Base-by-base conservation (phyloP, 2,329 filamentous ascomycete genomes). In the Cytospora schulzeri region DNA sequence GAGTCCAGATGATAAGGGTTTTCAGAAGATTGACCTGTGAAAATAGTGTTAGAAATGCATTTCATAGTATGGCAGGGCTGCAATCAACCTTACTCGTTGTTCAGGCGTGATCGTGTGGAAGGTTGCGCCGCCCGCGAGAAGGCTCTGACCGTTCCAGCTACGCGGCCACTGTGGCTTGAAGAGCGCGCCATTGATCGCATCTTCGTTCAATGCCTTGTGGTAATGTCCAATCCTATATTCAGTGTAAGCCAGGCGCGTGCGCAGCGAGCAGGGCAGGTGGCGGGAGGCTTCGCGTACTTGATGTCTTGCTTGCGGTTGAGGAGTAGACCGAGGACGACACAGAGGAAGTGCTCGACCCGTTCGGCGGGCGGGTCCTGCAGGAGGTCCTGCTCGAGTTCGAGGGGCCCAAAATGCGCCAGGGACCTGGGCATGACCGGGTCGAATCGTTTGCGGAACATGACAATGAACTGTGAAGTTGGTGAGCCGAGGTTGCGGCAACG, bases 251-350 rank as follows among this genome's bases (percentile, higher is more conserved):
- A 38, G 24, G 64, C 50, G 55, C 60, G 60, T 38, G 38, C 38
- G 50, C 52, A 45, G 50, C n/a, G n/a, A n/a, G n/a, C 53, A 33
- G 60, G 51, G 55, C 29, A 35, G 38, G 31, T 26, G 15, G 31
- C n/a, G 15, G 33, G 35, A 61, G 38, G 38, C 14, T 48, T 63
- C 35, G 54, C 92, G 78, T 86, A 98, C 95, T 99, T 97, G 75
- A 98, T 91, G 79, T 97, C 93, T 76, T 99, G 97, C 83, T 99
- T 98, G 77, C 95, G 89, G 78, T 99, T 99, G 73, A 99, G 83
- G 62, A 97, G 86, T 71, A 99, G 82, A 35, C 91, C 89, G 53
- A 99, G 82, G 69, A 99, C 79, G 68, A 93, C 93, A 81, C 96
- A 99, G 29, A 99, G 83, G 65, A 99, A 87, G 70, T 89, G 86